Base-by-base conservation (phyloP, 495 filamentous ascomycete genomes). In the Aspergillus biplanus region DNA sequence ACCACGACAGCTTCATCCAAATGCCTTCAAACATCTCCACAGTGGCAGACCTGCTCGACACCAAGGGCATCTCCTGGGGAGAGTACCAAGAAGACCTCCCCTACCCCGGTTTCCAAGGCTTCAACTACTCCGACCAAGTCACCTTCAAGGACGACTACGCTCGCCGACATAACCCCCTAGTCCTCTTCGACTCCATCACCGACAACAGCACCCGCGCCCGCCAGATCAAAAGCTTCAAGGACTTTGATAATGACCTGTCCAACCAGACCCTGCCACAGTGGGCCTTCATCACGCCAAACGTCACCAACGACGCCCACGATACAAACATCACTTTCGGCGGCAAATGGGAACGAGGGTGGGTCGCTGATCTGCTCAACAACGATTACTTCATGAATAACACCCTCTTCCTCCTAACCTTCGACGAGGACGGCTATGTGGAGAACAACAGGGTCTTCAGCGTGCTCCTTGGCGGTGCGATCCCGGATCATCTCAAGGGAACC, bases 211-310 rank as follows among this genome's bases (percentile, higher is more conserved):
- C 80, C 6, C 82, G 87, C 21, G 72, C 85, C 6, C 78, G 81
- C 12, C 76, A 82, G 50, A 85, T 89, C 75, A 90, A 92, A 79
- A 89, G 87, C 73, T 81, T 88, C 67, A 86, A 84, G 16, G 77
- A 78, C 52, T 90, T 91, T 71, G 73, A 79, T 50, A 65, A 80
- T 35, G 89, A 90, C 63, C 73, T 90, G 12, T 68, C 76, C 42
- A 65, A 76, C 54, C 73, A 84, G 61, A 78, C 71, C 33, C 80
- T 92, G 15, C 89, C 89, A 7, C 89, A 91, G 72, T 90, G 85
- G 86, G 82, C 83, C 63, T 90, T 91, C 75, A 84, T 91, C 60
- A 91, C 88, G 11, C 89, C 89, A 18, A 90, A 91, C 78, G 90
- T 91, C 88, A 80, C 85, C 64, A 85, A 88, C 63, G 87, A 89